Conservation (phyloP, 179 eudicot genomes). For the Beta macrorhiza region DNA sequence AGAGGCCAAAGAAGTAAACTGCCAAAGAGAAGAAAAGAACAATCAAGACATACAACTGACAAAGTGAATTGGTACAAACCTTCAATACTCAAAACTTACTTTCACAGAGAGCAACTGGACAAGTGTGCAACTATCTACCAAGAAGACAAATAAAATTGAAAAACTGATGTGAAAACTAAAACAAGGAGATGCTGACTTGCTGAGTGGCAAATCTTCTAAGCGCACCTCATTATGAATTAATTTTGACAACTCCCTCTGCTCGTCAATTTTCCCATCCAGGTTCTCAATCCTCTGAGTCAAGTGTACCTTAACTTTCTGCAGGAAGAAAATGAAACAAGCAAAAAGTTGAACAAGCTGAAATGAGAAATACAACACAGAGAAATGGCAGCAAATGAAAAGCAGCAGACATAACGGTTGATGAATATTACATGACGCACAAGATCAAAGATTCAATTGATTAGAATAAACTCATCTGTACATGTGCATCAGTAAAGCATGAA, state of each 20-base stretch:
- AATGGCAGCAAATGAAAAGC: not conserved
- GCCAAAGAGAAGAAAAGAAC: not conserved
- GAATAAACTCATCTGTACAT: not conserved
- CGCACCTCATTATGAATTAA: slow-evolving; percentile 61
- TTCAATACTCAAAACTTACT: slow-evolving; percentile 1
- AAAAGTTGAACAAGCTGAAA: not conserved
- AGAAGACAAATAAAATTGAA: not conserved
- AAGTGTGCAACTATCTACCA: slow-evolving; percentile 6
- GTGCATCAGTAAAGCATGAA: not conserved
- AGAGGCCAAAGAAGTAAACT: not conserved
- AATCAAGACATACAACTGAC: not conserved
- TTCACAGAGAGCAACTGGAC: not conserved
- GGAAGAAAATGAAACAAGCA: not conserved
- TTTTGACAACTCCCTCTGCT: slow-evolving; percentile 73
- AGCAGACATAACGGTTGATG: slow-evolving; percentile 5
- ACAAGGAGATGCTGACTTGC: not conserved
- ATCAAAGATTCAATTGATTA: not conserved
- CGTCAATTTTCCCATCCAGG: slow-evolving; percentile 84
- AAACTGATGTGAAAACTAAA: not conserved
- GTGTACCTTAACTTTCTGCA: slow-evolving; percentile 81
- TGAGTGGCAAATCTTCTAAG: not conserved
- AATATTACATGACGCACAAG: not conserved
- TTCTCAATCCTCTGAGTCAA: slow-evolving; percentile 81
- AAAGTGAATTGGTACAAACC: not conserved
- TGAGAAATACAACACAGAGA: not conserved